Conservation (phyloP, 352 stramenopile species). For the Globisporangium paddicum region DNA sequence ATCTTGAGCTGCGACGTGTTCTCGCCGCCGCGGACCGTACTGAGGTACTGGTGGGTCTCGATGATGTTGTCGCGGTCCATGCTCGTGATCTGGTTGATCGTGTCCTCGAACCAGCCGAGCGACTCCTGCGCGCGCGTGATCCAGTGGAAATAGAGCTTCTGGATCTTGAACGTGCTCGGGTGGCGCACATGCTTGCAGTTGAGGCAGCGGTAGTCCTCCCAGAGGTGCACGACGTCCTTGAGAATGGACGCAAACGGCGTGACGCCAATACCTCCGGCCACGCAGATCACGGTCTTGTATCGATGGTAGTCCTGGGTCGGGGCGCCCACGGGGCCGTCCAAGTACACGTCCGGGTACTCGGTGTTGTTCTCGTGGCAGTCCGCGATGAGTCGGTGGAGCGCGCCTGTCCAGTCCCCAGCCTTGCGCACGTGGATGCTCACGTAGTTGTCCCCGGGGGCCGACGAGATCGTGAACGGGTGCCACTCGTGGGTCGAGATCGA, state of each 20-base stretch:
- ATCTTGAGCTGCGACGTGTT: slow-evolving; percentile 73
- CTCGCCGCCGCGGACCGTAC: slow-evolving; percentile 69
- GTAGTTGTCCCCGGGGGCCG: slow-evolving; percentile 77
- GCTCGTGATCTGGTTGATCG: slow-evolving; percentile 81
- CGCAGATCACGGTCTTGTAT: slow-evolving; percentile 73
- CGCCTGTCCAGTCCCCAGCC: slow-evolving; percentile 69
- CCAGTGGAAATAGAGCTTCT: slow-evolving; percentile 88
- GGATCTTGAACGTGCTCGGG: slow-evolving; percentile 66
- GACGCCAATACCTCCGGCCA: slow-evolving; percentile 75
- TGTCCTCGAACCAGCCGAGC: slow-evolving; percentile 79
- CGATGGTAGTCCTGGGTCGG: slow-evolving; percentile 73
- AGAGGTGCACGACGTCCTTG: slow-evolving; percentile 69
- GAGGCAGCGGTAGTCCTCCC: slow-evolving; percentile 68
- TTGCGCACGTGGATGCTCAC: slow-evolving; percentile 77
- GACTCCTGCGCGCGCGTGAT: slow-evolving; percentile 73
- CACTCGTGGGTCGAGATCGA: slow-evolving; percentile 79
- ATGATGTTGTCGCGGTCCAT: slow-evolving; percentile 79
- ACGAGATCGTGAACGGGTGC: slow-evolving; percentile 92
- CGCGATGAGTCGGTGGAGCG: slow-evolving; percentile 47
- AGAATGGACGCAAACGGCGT: slow-evolving; percentile 82
- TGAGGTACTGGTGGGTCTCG: slow-evolving; percentile 82
- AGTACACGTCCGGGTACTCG: slow-evolving; percentile 63
- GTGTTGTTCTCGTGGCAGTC: slow-evolving; percentile 61
- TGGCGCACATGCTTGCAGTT: slow-evolving; percentile 72
- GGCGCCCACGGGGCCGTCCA: slow-evolving; percentile 71